Evolutionary conservation across 352 stramenopile genomes (phyloP).

Genomic region (Globisporangium mamillatum): DNA sequence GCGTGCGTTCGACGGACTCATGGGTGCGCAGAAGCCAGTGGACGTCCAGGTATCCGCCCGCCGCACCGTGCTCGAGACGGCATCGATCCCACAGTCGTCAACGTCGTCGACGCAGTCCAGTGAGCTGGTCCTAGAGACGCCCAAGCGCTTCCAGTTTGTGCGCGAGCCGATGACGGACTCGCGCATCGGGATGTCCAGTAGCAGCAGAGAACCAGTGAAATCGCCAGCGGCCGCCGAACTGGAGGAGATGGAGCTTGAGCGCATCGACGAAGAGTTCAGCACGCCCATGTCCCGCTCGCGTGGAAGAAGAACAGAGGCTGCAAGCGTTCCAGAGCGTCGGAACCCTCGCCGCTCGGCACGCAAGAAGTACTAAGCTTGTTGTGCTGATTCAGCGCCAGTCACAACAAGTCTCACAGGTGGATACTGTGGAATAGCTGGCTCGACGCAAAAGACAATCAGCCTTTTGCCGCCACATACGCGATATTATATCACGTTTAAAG

Average conservation of each 20-base stretch:
- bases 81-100: conserved; percentile 27
- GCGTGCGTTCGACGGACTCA: conserved; percentile 22
- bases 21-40: conserved; percentile 16
- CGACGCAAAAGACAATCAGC: neutral
- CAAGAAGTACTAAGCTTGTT: conserved; percentile 47
- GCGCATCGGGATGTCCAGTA: conserved; percentile 30
- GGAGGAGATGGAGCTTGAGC: conserved; percentile 71
- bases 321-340: conserved; percentile 58
- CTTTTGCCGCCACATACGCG: neutral
- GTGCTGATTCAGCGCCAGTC: neutral
- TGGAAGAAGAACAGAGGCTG: conserved; percentile 54
- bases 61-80: conserved; percentile 21
- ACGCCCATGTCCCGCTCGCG: conserved; percentile 55
- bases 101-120: conserved; percentile 28
- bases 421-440: neutral
- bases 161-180: conserved; percentile 63
- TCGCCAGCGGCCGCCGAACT: conserved; percentile 65
- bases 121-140: conserved; percentile 45
- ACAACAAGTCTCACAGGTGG: neutral
- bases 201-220: conserved; percentile 21
- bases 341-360: conserved; percentile 70
- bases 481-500: too few species aligned
- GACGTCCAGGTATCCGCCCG: conserved; percentile 26
- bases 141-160: conserved; percentile 77
- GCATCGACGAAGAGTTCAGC: conserved; percentile 83